These are phyloP conservation scores for Quercus aquifolioides DNA, from an alignment of 306 rosid species.

Conservation along the genomic window DNA sequence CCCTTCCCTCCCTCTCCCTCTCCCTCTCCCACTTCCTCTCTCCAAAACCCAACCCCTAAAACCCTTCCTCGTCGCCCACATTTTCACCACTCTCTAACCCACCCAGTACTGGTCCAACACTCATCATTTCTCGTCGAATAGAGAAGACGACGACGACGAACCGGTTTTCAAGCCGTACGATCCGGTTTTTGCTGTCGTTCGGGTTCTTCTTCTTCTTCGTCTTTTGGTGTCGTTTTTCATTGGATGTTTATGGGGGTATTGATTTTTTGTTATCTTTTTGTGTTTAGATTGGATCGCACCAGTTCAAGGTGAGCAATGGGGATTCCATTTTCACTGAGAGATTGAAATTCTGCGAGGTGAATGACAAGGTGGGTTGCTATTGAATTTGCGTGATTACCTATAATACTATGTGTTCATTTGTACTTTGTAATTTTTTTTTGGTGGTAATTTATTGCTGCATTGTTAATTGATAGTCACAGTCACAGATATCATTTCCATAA, in stretches of 20 bases:
- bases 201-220: slow-evolving; percentile 40
- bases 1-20: slow-evolving; percentile 22
- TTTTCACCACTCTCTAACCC: slow-evolving; percentile 24
- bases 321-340: slow-evolving; percentile 84
- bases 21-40: slow-evolving; percentile 8
- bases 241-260: not conserved
- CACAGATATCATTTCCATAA: not conserved
- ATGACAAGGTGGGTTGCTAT: slow-evolving; percentile 65
- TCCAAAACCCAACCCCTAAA: slow-evolving; percentile 15
- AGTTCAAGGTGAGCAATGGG: slow-evolving; percentile 88
- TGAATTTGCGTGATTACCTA: not conserved
- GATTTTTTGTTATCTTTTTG: not conserved
- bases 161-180: slow-evolving; percentile 65
- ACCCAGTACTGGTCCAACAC: slow-evolving; percentile 25
- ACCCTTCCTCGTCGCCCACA: slow-evolving; percentile 13
- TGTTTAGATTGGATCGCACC: slow-evolving; percentile 83
- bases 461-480: not conserved
- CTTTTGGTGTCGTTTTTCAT: not conserved
- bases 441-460: not conserved
- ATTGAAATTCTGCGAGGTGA: slow-evolving; percentile 82
- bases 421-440: no score
- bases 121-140: slow-evolving; percentile 53
- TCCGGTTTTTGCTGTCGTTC: slow-evolving; percentile 74
- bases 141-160: slow-evolving; percentile 30
- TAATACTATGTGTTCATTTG: not conserved